Conservation (phyloP, 2,329 filamentous ascomycete genomes). For the Pestalotiopsis sp. region DNA sequence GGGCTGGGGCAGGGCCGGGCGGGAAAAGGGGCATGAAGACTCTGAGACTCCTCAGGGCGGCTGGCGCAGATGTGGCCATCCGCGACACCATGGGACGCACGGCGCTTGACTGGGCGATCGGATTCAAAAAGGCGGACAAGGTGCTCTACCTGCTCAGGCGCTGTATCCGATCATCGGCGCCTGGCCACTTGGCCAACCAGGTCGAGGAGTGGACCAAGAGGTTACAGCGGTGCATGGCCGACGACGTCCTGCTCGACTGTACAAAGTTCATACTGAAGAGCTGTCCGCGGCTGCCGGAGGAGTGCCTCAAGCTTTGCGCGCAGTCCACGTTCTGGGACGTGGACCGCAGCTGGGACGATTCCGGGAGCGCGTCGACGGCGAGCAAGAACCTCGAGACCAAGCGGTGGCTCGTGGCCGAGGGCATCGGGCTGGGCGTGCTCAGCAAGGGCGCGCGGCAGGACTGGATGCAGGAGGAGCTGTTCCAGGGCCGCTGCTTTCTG, state of each 20-base stretch:
- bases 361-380: not conserved
- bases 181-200: not conserved
- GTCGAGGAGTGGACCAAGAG: conserved; percentile 1
- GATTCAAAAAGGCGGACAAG: not conserved
- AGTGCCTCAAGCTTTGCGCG: not conserved
- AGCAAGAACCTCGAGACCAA: conserved; percentile 4
- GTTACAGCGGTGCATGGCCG: not conserved
- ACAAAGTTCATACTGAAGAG: not conserved
- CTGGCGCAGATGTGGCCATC: not conserved
- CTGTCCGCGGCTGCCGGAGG: not conserved
- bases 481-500: not conserved
- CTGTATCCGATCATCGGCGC: not conserved
- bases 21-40: not conserved
- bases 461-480: conserved; percentile 6
- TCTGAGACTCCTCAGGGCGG: not conserved
- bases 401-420: not conserved
- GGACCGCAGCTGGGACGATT: conserved; percentile 1
- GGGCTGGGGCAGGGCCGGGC: not conserved
- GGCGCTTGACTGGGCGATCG: conserved; percentile 2
- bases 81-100: not conserved
- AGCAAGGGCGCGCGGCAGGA: not conserved
- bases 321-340: conserved; percentile 6
- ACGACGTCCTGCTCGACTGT: not conserved
- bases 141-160: not conserved
- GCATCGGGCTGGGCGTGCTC: not conserved